A percentile compares a stretch with the other conserved stretches of the same genome.
Conservation (phyloP, 495 filamentous ascomycete genomes). For the Penicillium arizonense region DNA sequence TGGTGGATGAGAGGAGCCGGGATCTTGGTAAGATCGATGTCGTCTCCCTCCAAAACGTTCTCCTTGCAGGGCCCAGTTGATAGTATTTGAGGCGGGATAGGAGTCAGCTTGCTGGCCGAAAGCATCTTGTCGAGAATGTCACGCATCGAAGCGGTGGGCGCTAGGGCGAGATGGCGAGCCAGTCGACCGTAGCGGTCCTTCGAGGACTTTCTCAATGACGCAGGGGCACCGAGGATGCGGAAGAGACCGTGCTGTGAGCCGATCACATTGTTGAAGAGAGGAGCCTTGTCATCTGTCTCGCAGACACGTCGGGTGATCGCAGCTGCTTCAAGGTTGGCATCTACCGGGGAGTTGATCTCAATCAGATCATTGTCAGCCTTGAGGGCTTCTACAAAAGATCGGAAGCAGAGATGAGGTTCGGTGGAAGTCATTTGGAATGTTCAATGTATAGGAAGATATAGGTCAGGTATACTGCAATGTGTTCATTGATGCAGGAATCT, state of each 20-base stretch:
- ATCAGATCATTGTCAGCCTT: constrained; percentile 33
- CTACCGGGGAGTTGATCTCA: constrained; percentile 33
- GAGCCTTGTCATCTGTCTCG: constrained; percentile 38
- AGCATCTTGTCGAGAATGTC: constrained; percentile 34
- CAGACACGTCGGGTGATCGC: constrained; percentile 38
- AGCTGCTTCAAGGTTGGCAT: constrained; percentile 36
- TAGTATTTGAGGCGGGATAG: constrained; percentile 26
- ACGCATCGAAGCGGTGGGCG: constrained; percentile 24
- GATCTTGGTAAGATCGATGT: constrained; percentile 35
- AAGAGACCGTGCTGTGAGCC: constrained; percentile 35
- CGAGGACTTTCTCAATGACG: constrained; percentile 19
- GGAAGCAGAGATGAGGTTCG: constrained; percentile 29
- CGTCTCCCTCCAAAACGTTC: constrained; percentile 24
- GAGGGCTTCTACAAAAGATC: constrained; percentile 35
- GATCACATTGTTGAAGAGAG: constrained; percentile 42
- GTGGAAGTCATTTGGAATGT: constrained; percentile 10
- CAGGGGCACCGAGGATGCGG: constrained; percentile 37
- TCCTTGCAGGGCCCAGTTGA: constrained; percentile 35
- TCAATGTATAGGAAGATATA: not conserved
- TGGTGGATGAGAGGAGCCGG: constrained; percentile 34
- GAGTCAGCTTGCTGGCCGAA: constrained; percentile 18
- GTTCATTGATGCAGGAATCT: not conserved
- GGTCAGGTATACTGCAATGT: not conserved
- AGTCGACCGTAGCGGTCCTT: constrained; percentile 33
- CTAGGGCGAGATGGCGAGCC: constrained; percentile 31